Evolutionary conservation across 768 basidiomycete species (phyloP), one percentile per base, ranked within the genome.

Genomic region (Rhodotorula babjevae): DNA sequence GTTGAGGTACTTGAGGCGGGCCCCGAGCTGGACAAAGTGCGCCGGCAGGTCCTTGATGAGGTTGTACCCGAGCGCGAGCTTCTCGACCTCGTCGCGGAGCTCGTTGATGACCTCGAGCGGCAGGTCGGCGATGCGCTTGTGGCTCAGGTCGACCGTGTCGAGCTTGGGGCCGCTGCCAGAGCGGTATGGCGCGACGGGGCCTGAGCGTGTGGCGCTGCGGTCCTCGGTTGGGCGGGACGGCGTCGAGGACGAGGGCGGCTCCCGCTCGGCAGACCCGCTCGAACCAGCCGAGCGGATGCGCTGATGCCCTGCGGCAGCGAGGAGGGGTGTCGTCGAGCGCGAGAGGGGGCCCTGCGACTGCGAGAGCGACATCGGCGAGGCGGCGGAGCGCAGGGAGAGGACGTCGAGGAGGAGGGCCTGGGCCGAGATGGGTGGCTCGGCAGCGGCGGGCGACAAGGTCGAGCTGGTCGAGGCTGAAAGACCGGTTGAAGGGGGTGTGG

Each of bases 21-120:
- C 86, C 53, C 89, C 87, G 63, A 94, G 81, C 47, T 88, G 84
- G 10, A 86, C 85, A 77, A 93, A 92, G 55, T 88, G 87, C 65
- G 84, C 85, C 31, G 93, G 92, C 58, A 95, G 84, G 4, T 87
- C 87, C 58, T 87, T 84, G 40, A 99, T 84, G 55, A 87, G 86
- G 80, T 99, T 99, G 80, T 90, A 86, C 25, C 89, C 88, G 40
- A 99, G 83, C 16, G 96, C 89, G 71, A 99, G 87, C 83, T 79
- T 83, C 82, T 81, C 83, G 81, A 77, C 87, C 84, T 87, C 84
- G 42, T 83, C 84, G 25, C 87, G 87, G n/a, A 98, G 86, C 77
- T 89, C 88, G 75, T 89, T 85, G 15, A 87, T 89, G n/a, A 89
- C 89, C 56, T 85, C 84, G 74, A 87, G 86, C 16, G 88, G 88